Evolutionary conservation across 2,329 filamentous ascomycete species (phyloP), one percentile per base, ranked within the genome.

Genomic region (Fusarium anthophilum): DNA sequence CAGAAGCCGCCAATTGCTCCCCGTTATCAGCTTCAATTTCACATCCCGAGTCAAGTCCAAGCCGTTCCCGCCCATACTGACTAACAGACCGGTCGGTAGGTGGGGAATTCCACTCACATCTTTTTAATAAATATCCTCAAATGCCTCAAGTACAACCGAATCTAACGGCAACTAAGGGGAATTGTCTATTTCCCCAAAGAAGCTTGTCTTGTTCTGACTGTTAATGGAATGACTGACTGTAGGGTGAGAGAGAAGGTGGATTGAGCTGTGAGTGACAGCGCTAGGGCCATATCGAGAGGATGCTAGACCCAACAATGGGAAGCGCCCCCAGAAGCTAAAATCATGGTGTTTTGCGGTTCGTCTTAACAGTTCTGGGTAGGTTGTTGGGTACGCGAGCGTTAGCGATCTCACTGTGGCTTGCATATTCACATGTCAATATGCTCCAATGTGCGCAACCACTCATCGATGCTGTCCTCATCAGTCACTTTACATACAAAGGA

Each of bases 71-170:
- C 39, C 14, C 37, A 41, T n/a, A 24, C 37, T 55, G n/a, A 44
- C 22, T 43, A 32, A 44, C 22, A 47, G n/a, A 26, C 18, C n/a
- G 30, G 64, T 38, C 24, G 50, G 17, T 20, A 24, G 54, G 72
- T 73, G 73, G 69, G 54, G 66, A 68, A 60, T 39, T 38, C 55
- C 55, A 57, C 55, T 69, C 55, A 61, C 51, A 28, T 32, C 18
- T 44, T 53, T 20, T 43, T 18, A n/a, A 22, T 24, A 44, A 56
- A 32, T 28, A 55, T 17, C n/a, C 26, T 62, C 67, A 69, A 53
- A 69, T 69, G 50, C 65, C 66, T 69, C 66, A 53, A 45, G 64
- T 64, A n/a, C 22, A 30, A n/a, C 66, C 66, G 51, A 69, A 51
- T 43, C 58, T 65, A 65, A 53, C 54, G 56, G 41, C 41, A 56